phyloP scores from a whole-genome alignment of 495 filamentous ascomycete species.

The Entonaema liquescens region DNA sequence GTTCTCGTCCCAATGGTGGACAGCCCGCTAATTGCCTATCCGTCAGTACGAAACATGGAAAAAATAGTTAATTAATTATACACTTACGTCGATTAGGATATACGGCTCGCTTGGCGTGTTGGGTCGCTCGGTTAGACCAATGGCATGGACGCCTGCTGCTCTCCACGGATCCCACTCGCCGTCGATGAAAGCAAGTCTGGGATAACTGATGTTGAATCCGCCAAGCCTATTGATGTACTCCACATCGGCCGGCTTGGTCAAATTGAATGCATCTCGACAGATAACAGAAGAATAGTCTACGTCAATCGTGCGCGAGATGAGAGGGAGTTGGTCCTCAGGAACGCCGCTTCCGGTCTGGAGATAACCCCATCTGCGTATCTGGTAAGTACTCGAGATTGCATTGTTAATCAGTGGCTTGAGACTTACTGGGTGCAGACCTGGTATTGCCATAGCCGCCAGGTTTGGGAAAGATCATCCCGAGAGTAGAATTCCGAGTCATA shows the following conservation, averaged over 20 bases:
- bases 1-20: conserved; percentile 80
- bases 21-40: conserved; percentile 45
- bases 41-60: background rate
- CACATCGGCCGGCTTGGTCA: conserved; percentile 63
- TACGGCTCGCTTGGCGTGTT: conserved; percentile 69
- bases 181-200: conserved; percentile 72
- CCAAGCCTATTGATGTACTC: conserved; percentile 73
- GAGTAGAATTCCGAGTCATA: conserved; percentile 61
- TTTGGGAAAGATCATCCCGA: conserved; percentile 57
- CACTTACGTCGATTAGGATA: conserved; percentile 63
- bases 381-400: conserved; percentile 27
- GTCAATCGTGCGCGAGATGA: conserved; percentile 71
- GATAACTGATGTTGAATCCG: conserved; percentile 70
- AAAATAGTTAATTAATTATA: background rate
- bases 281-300: conserved; percentile 61
- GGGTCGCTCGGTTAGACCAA: conserved; percentile 54
- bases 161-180: conserved; percentile 77
- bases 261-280: conserved; percentile 70
- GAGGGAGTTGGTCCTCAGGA: conserved; percentile 63
- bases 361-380: conserved; percentile 70
- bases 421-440: conserved; percentile 59
- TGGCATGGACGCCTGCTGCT: conserved; percentile 68
- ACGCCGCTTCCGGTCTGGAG: conserved; percentile 71
- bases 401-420: background rate
- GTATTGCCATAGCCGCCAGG: conserved; percentile 69